Evolutionary conservation across 192 early-diverging fungal genomes (phyloP).

Genomic region (Podila epigama): DNA sequence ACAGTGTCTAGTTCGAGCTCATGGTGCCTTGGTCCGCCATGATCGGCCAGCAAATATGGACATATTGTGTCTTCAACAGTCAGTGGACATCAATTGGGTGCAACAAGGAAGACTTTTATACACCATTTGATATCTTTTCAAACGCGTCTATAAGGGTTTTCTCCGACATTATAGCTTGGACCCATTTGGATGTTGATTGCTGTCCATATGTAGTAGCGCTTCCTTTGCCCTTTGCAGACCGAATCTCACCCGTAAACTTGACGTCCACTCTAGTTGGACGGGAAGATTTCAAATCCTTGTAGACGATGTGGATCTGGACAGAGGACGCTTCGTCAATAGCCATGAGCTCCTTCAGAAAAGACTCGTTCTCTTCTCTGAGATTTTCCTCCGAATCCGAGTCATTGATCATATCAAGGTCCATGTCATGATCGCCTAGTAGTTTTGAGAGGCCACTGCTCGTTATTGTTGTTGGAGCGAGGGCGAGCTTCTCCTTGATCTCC

Average conservation of each 20-base stretch:
- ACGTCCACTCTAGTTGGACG: neutral
- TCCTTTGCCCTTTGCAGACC: neutral
- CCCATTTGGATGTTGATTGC: neutral
- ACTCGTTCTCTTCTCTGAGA: neutral
- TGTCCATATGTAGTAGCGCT: neutral
- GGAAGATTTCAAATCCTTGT: conserved; percentile 1
- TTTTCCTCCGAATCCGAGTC: neutral
- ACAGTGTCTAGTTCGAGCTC: too few relatives aligned
- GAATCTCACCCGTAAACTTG: neutral
- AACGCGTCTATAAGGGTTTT: neutral
- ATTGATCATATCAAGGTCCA: conserved; percentile 7
- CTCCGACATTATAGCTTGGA: neutral
- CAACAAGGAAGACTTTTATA: too few relatives aligned
- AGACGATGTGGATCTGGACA: conserved; percentile 3
- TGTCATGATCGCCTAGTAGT: neutral
- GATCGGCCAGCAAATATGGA: too few relatives aligned
- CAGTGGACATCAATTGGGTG: too few relatives aligned
- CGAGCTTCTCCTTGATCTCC: neutral
- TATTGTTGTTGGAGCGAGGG: neutral
- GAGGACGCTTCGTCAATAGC: neutral
- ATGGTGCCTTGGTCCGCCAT: too few relatives aligned
- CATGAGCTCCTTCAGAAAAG: neutral
- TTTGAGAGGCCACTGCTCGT: neutral
- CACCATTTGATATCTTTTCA: neutral
- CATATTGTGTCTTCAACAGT: too few relatives aligned